Evolutionary conservation across 208 protist genomes (phyloP).

Genomic region (Angomonas ambiguus): DNA sequence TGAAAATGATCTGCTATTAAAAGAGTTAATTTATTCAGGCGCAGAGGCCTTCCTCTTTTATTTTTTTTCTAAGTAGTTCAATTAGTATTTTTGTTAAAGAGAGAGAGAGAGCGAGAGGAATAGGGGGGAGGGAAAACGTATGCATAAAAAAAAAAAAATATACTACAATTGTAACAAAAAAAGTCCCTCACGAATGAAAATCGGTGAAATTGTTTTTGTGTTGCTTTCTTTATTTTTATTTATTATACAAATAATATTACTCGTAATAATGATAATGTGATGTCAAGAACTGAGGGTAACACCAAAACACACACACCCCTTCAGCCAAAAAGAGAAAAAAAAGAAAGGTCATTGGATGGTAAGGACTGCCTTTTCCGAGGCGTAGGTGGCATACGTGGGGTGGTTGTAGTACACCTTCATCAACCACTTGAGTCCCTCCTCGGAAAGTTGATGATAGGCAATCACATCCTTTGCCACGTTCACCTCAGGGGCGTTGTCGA

Average conservation of each 20-base stretch:
- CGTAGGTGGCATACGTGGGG: constrained; percentile 44
- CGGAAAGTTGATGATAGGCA: constrained; percentile 62
- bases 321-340: constrained; percentile 3
- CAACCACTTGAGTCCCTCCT: constrained; percentile 61
- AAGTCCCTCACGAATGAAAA: background rate
- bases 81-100: background rate
- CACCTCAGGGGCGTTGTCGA: constrained; percentile 58
- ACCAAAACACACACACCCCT: background rate
- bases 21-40: no score
- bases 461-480: constrained; percentile 36
- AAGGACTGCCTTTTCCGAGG: background rate
- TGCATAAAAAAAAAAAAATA: constrained; percentile 4
- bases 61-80: background rate
- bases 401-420: constrained; percentile 86
- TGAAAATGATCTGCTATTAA: background rate
- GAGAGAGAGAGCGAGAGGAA: constrained; percentile 10
- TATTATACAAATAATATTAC: constrained; percentile 15
- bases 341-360: constrained; percentile 3
- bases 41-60: background rate
- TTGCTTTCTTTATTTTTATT: background rate
- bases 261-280: constrained; percentile 8
- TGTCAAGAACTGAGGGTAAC: no score
- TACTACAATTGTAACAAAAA: background rate
- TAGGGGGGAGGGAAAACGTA: constrained; percentile 9
- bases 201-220: no score